These are phyloP conservation scores for Taiozyma sp. DNA, from an alignment of 1,139 yeast species.

Conservation along the genomic window DNA sequence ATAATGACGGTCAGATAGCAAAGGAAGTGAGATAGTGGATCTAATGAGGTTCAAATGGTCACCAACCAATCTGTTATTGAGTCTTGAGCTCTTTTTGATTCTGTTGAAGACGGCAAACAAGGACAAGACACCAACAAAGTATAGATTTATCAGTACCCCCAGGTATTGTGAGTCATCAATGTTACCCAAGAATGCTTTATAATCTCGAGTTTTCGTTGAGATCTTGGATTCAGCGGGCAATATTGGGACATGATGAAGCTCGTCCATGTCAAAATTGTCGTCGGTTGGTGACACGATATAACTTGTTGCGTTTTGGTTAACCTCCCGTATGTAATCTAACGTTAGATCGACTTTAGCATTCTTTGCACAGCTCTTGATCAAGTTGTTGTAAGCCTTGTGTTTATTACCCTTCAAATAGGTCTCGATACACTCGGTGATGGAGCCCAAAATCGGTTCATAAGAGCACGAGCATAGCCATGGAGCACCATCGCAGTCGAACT, in stretches of 20 bases:
- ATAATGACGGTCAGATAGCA: constrained; percentile 14
- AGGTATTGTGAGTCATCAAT: constrained; percentile 18
- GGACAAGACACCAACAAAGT: constrained; percentile 12
- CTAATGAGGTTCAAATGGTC: constrained; percentile 12
- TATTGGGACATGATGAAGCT: constrained; percentile 12
- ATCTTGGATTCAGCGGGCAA: constrained; percentile 9
- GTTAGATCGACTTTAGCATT: constrained; percentile 7
- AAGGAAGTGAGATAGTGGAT: constrained; percentile 13
- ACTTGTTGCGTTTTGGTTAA: constrained; percentile 10
- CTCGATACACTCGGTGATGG: constrained; percentile 18
- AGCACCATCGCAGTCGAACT: constrained; percentile 15
- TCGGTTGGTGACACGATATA: constrained; percentile 8
- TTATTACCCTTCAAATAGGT: constrained; percentile 5
- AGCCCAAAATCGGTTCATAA: constrained; percentile 17
- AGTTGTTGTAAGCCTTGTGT: constrained; percentile 5
- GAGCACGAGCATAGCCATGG: constrained; percentile 17
- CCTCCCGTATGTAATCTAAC: constrained; percentile 3
- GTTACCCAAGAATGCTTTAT: constrained; percentile 23
- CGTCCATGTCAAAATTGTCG: constrained; percentile 7
- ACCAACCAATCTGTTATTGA: constrained; percentile 11
- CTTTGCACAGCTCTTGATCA: constrained; percentile 10
- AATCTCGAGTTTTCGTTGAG: constrained; percentile 15
- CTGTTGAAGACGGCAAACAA: constrained; percentile 18
- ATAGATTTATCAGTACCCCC: constrained; percentile 18
- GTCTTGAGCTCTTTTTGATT: constrained; percentile 7